These are phyloP conservation scores for Umbellularia californica DNA, from an alignment of 164 flowering plant species.

Conservation along the genomic window DNA sequence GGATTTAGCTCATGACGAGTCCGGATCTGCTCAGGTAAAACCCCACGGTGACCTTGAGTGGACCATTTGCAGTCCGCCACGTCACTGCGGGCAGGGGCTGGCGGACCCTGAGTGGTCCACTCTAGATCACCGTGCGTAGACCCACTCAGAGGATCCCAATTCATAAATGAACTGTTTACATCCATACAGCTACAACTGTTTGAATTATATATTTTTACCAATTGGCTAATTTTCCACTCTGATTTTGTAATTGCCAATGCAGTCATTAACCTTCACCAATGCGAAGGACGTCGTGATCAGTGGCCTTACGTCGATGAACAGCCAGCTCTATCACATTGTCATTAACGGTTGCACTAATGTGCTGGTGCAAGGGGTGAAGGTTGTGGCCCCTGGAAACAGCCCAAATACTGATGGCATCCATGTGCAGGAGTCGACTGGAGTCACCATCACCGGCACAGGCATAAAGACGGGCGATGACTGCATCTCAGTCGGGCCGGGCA, in stretches of 20 bases:
- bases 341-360: conserved; percentile 25
- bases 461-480: conserved; percentile 23
- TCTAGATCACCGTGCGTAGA: too few relatives aligned
- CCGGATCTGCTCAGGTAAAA: too few relatives aligned
- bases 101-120: too few relatives aligned
- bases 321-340: conserved; percentile 24
- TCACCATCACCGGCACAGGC: conserved; percentile 17
- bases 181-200: too few relatives aligned
- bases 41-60: too few relatives aligned
- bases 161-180: too few relatives aligned
- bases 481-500: conserved; percentile 31
- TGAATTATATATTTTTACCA: not conserved
- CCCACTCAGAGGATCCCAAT: too few relatives aligned
- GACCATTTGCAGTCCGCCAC: too few relatives aligned
- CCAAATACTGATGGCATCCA: conserved; percentile 44
- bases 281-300: conserved; percentile 11
- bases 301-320: conserved; percentile 27
- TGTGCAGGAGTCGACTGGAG: conserved; percentile 22
- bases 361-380: conserved; percentile 14
- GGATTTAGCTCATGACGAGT: too few relatives aligned
- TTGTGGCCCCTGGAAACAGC: conserved; percentile 30
- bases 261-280: conserved; percentile 22
- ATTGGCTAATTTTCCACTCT: not conserved
- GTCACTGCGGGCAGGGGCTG: too few relatives aligned
- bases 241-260: conserved; percentile 4